phyloP scores from a whole-genome alignment of 2,329 filamentous ascomycete species.

The Cercospora zeae-maydis region DNA sequence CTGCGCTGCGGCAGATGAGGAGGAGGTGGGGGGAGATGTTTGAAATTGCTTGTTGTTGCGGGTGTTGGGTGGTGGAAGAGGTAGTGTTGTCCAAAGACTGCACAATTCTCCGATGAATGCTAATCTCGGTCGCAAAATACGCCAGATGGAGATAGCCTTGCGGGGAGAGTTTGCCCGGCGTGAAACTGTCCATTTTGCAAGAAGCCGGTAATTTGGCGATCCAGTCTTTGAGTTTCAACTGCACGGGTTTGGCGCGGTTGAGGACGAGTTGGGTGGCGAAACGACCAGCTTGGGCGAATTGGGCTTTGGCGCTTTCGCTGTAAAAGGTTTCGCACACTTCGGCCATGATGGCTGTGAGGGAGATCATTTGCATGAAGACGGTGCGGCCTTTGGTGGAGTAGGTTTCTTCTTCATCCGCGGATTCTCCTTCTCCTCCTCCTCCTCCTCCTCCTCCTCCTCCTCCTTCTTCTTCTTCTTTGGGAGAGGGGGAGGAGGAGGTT shows the following conservation, averaged over 20 bases:
- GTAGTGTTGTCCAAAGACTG: constrained; percentile 61
- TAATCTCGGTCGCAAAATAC: constrained; percentile 93
- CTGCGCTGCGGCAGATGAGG: constrained; percentile 88
- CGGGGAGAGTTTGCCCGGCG: constrained; percentile 43
- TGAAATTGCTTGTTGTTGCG: background rate
- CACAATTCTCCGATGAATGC: constrained; percentile 85
- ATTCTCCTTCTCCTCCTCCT: too few species aligned
- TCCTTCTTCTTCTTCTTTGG: too few species aligned
- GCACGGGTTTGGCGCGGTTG: constrained; percentile 73
- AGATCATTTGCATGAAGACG: constrained; percentile 71
- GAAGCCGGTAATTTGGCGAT: constrained; percentile 64
- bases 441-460: too few species aligned
- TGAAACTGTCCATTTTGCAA: constrained; percentile 60
- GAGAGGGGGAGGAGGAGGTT: background rate
- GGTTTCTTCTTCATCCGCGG: constrained; percentile 53
- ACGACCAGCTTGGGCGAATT: constrained; percentile 61
- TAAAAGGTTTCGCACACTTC: constrained; percentile 83
- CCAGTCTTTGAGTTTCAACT: constrained; percentile 80
- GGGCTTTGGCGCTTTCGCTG: constrained; percentile 70
- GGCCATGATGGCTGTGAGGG: constrained; percentile 69
- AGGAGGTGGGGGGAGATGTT: constrained; percentile 71
- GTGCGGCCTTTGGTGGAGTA: constrained; percentile 66
- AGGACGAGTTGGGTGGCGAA: constrained; percentile 71
- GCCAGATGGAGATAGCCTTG: constrained; percentile 74
- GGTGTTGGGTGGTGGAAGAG: background rate